Percentiles rank a stretch among this genome's conserved stretches.
These are phyloP conservation scores for Orbilia blumenaviensis DNA, from an alignment of 2,329 filamentous ascomycete species.

Conservation along the genomic window DNA sequence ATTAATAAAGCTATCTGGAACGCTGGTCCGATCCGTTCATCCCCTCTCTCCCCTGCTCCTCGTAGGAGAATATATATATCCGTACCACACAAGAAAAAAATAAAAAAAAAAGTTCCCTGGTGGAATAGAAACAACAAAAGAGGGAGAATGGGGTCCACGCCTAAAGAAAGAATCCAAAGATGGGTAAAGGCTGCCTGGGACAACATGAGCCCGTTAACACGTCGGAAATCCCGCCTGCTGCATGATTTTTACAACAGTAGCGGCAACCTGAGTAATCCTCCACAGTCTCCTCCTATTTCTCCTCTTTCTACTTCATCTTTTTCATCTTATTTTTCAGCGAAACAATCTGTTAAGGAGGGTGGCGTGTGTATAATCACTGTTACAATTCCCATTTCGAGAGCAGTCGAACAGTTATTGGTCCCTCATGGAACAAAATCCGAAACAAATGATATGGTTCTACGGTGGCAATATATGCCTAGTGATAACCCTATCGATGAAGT, in stretches of 20 bases:
- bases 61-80: too few relatives aligned
- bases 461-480: neutral
- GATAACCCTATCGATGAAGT: neutral
- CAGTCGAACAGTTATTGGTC: neutral
- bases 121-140: too few relatives aligned
- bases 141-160: neutral
- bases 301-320: too few relatives aligned
- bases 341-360: neutral
- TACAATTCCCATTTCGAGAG: neutral
- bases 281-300: too few relatives aligned
- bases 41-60: too few relatives aligned
- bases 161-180: neutral
- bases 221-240: neutral
- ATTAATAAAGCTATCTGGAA: too few relatives aligned
- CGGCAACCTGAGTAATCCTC: too few relatives aligned
- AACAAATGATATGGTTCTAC: neutral
- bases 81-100: too few relatives aligned
- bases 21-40: too few relatives aligned
- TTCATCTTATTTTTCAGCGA: too few relatives aligned
- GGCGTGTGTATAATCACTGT: neutral
- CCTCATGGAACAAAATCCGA: neutral
- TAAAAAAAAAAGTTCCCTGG: too few relatives aligned
- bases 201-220: neutral
- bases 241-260: neutral
- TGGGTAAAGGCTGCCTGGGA: neutral